Evolutionary conservation across 306 rosid species (phyloP), one percentile per base, ranked within the genome.

Genomic region (Prunus mume): DNA sequence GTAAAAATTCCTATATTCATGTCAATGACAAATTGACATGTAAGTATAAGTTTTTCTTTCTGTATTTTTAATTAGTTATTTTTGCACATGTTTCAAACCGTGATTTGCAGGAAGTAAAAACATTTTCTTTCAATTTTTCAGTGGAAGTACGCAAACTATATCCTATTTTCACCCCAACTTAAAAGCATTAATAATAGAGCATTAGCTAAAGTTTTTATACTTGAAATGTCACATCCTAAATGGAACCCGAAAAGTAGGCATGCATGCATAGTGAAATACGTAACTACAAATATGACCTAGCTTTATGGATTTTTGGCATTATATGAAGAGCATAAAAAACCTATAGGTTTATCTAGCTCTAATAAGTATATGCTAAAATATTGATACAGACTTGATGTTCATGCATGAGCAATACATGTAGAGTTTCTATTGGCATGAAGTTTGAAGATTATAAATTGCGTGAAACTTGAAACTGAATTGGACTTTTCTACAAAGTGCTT

Each of bases 241-340:
- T 61, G 41, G 65, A 61, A 27, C 65, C 41, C 38, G 38, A 22
- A 22, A 41, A 14, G 72, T 68, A 0, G 72, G 47, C 24, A 15
- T 72, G 47, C 24, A 15, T 72, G 50, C 30, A 32, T 9, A 30
- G 32, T 34, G 52, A 38, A 38, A 38, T 0, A 22, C 7, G 10
- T 10, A 24, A 15, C 41, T 57, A 61, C 38, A 34, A 10, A 38
- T 19, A 71, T 20, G 34, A 24, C 1, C 46, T 12, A 15, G 12
- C 41, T 25, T 41, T 32, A 50, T 12, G 15, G 22, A 28, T 22
- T 27, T 9, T 9, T 20, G 67, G 20, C 54, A 15, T 43, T 9
- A 41, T 9, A 41, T 46, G 28, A 34, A 71, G 38, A 71, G 83
- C 87, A 84, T 81, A 77, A 81, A 45, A 77, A 63, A 24, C 13